Percentiles rank a stretch among this genome's conserved stretches.
Evolutionary conservation across 2,329 filamentous ascomycete species (phyloP).

Genomic region (Curvularia eragrostidis): DNA sequence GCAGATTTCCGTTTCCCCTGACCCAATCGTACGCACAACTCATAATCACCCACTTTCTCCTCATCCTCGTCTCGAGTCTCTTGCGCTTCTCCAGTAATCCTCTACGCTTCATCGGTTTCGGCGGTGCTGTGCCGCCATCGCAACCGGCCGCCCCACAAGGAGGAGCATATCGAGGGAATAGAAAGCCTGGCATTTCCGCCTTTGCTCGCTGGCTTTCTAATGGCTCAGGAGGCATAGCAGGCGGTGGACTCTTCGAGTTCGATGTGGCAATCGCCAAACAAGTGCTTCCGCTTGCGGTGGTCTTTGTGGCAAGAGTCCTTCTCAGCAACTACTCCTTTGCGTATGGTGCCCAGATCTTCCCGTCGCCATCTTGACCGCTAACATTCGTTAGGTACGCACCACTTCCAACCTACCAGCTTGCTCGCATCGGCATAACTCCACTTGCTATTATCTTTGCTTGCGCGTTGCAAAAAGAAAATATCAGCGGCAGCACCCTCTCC

Average conservation of each 20-base stretch:
- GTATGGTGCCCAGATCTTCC: constrained; percentile 39
- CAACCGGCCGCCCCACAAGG: constrained; percentile 43
- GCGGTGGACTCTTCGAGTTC: constrained; percentile 62
- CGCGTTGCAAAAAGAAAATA: constrained; percentile 54
- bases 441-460: constrained; percentile 58
- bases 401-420: constrained; percentile 60
- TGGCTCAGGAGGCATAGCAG: constrained; percentile 58
- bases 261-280: constrained; percentile 56
- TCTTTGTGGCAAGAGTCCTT: constrained; percentile 59
- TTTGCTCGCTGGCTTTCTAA: constrained; percentile 49
- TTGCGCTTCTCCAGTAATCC: constrained; percentile 55
- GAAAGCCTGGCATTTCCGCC: constrained; percentile 30
- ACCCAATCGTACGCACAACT: constrained; percentile 60
- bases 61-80: constrained; percentile 57
- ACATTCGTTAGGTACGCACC: constrained; percentile 54
- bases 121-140: constrained; percentile 55
- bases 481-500: constrained; percentile 58
- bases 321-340: constrained; percentile 63
- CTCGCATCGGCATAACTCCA: constrained; percentile 60
- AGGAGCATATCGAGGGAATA: constrained; percentile 39
- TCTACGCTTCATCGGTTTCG: constrained; percentile 53
- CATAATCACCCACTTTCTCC: constrained; percentile 57
- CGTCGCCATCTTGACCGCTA: constrained; percentile 3
- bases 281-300: constrained; percentile 57
- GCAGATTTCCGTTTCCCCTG: constrained; percentile 61